These are phyloP conservation scores for Vanilla planifolia DNA, from an alignment of 106 monocot species.

Conservation along the genomic window DNA sequence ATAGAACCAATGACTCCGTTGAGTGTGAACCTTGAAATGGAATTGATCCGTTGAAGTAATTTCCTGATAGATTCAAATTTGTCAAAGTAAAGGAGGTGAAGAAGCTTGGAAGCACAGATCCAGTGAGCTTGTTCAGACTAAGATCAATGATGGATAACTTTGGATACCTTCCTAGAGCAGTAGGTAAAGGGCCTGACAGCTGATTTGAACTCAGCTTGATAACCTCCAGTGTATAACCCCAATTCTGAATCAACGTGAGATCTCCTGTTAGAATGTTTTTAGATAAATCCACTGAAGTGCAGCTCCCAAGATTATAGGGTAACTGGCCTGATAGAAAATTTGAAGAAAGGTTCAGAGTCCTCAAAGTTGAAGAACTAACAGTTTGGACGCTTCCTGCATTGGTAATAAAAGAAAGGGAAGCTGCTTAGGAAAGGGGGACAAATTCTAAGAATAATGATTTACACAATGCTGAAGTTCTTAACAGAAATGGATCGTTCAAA, in stretches of 20 bases:
- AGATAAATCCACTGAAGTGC: slow-evolving; percentile 59
- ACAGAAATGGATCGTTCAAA: too few relatives aligned
- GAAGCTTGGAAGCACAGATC: slow-evolving; percentile 38
- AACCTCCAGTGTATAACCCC: slow-evolving; percentile 50
- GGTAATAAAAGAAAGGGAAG: not conserved
- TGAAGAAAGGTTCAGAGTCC: slow-evolving; percentile 73
- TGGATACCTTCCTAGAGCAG: slow-evolving; percentile 40
- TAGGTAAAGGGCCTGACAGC: slow-evolving; percentile 60
- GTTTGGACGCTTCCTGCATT: slow-evolving; percentile 46
- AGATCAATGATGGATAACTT: slow-evolving; percentile 53
- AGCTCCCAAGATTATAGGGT: slow-evolving; percentile 45
- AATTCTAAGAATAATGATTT: too few relatives aligned
- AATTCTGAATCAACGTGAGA: slow-evolving; percentile 44
- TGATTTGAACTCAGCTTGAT: slow-evolving; percentile 72
- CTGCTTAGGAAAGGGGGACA: not conserved
- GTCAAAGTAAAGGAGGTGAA: slow-evolving; percentile 53
- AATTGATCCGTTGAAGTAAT: slow-evolving; percentile 56
- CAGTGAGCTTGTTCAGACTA: slow-evolving; percentile 50
- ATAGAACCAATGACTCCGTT: slow-evolving; percentile 44
- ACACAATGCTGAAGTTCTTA: too few relatives aligned
- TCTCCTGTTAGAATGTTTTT: slow-evolving; percentile 54
- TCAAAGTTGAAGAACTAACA: slow-evolving; percentile 71
- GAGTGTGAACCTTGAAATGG: slow-evolving; percentile 48
- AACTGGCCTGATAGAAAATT: slow-evolving; percentile 64
- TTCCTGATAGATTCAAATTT: slow-evolving; percentile 69